Conservation (phyloP, 345 rosid species). For the Populus pruinosa region DNA sequence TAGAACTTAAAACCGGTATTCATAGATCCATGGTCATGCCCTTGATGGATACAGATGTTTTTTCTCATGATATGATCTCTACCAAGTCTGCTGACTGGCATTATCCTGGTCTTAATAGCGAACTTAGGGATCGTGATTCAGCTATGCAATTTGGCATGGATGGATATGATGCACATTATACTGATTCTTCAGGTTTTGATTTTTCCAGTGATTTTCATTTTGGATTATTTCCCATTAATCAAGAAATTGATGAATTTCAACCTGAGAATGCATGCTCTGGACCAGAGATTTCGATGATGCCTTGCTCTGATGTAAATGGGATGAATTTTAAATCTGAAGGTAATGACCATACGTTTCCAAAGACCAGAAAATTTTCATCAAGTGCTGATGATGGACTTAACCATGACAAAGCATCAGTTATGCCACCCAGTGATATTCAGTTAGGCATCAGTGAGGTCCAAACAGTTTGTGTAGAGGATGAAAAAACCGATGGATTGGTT, state of each 20-base stretch:
- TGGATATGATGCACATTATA: slow-evolving; percentile 14
- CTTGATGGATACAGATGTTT: slow-evolving; percentile 23
- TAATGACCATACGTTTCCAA: slow-evolving; percentile 24
- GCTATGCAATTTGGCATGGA: slow-evolving; percentile 30
- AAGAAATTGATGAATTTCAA: slow-evolving; percentile 38
- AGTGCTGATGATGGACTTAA: slow-evolving; percentile 26
- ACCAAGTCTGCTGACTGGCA: slow-evolving; percentile 36
- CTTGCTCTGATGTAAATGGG: slow-evolving; percentile 31
- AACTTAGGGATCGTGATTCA: slow-evolving; percentile 27
- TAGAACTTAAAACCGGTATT: slow-evolving; percentile 23
- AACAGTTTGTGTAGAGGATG: slow-evolving; percentile 26
- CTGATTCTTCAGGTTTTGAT: slow-evolving; percentile 22
- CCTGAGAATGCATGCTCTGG: slow-evolving; percentile 36
- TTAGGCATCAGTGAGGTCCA: slow-evolving; percentile 20
- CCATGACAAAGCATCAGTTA: slow-evolving; percentile 24
- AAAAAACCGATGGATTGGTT: slow-evolving; percentile 22
- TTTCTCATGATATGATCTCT: slow-evolving; percentile 23
- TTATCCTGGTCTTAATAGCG: slow-evolving; percentile 36
- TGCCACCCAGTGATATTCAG: slow-evolving; percentile 22
- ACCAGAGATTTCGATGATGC: slow-evolving; percentile 33
- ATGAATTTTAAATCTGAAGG: slow-evolving; percentile 33
- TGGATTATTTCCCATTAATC: slow-evolving; percentile 31
- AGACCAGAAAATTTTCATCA: slow-evolving; percentile 24
- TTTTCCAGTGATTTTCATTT: slow-evolving; percentile 16
- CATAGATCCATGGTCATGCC: slow-evolving; percentile 10